A percentile compares a stretch with the other conserved stretches of the same genome.
Conservation (phyloP, 495 filamentous ascomycete genomes). For the Xylaria intraflava region DNA sequence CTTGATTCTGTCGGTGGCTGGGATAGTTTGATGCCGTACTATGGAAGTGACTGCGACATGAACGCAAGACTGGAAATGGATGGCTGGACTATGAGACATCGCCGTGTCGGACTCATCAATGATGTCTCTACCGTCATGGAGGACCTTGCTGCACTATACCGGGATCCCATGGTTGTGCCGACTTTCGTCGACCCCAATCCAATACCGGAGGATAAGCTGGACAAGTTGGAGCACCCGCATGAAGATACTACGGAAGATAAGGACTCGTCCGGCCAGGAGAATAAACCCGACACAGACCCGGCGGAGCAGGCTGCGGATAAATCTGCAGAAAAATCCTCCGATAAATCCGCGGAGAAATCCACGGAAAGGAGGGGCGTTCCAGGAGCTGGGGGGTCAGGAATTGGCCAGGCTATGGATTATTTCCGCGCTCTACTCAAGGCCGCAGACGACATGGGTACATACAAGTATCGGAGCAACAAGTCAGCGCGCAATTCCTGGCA, state of each 20-base stretch:
- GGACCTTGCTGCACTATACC: constrained; percentile 37
- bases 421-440: constrained; percentile 29
- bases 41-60: constrained; percentile 56
- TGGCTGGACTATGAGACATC: constrained; percentile 35
- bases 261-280: not conserved
- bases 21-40: constrained; percentile 57
- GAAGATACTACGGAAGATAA: constrained; percentile 3
- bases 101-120: constrained; percentile 37
- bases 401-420: constrained; percentile 26
- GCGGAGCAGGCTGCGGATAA: not conserved
- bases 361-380: not conserved
- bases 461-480: constrained; percentile 33
- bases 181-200: constrained; percentile 30
- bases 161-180: constrained; percentile 21
- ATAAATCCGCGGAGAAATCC: not conserved
- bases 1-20: constrained; percentile 51
- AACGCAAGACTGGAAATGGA: constrained; percentile 45
- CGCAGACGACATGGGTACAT: constrained; percentile 32
- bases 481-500: constrained; percentile 49
- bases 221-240: not conserved
- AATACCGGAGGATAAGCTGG: constrained; percentile 11
- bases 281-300: not conserved
- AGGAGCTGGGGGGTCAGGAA: not conserved
- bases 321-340: not conserved
- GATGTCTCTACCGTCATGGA: constrained; percentile 40